Conservation (phyloP, 2,329 filamentous ascomycete genomes). For the Trichoderma sp. region DNA sequence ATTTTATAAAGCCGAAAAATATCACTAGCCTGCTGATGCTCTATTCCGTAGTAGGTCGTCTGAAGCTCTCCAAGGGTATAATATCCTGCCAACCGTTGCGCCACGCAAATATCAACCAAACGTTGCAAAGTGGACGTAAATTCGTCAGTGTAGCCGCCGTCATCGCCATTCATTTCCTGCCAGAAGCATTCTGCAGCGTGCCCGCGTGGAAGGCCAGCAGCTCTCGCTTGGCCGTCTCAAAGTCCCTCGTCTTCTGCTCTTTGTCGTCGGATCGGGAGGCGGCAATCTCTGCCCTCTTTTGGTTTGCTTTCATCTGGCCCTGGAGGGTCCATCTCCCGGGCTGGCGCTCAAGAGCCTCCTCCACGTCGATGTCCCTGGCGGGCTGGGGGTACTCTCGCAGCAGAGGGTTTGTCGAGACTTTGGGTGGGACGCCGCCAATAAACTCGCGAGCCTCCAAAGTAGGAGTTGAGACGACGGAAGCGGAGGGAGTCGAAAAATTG, state of each 20-base stretch:
- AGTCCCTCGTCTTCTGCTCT: slow-evolving; percentile 44
- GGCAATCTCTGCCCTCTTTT: slow-evolving; percentile 35
- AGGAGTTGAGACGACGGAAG: slow-evolving; percentile 21
- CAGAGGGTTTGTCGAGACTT: slow-evolving; percentile 35
- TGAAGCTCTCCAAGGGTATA: slow-evolving; percentile 22
- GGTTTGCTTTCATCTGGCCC: slow-evolving; percentile 43
- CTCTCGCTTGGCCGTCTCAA: slow-evolving; percentile 54
- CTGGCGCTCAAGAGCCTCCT: slow-evolving; percentile 48
- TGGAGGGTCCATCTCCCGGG: slow-evolving; percentile 50
- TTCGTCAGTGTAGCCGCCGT: background rate
- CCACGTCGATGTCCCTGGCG: slow-evolving; percentile 45
- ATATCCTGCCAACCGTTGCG: slow-evolving; percentile 3
- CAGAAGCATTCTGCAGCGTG: slow-evolving; percentile 27
- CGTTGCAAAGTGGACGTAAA: slow-evolving; percentile 2
- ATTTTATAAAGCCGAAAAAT: background rate
- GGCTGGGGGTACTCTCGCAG: slow-evolving; percentile 49
- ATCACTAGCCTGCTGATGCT: slow-evolving; percentile 22
- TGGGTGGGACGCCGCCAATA: slow-evolving; percentile 6
- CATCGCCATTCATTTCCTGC: background rate
- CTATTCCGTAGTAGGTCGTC: slow-evolving; percentile 13
- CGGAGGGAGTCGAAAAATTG: slow-evolving; percentile 21
- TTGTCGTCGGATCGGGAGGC: slow-evolving; percentile 37
- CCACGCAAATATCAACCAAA: slow-evolving; percentile 16
- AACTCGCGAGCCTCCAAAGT: slow-evolving; percentile 23
- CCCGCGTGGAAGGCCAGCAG: slow-evolving; percentile 47